Evolutionary conservation across 352 stramenopile species (phyloP).

Genomic region (Saprolegnia parasitica): DNA sequence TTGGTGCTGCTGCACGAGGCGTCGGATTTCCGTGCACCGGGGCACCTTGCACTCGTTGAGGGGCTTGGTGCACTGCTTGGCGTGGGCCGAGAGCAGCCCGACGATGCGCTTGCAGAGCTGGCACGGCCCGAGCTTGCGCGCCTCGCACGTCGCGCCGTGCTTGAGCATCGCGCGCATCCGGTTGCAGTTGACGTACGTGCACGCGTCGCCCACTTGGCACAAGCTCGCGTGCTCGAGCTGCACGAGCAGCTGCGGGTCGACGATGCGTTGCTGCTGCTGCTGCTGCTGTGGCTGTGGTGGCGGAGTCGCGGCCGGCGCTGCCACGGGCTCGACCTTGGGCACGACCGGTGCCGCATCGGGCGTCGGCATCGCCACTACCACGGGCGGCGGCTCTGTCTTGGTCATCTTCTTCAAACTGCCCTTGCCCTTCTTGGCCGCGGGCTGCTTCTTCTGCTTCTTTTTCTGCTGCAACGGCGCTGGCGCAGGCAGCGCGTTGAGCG

Average conservation of each 20-base stretch:
- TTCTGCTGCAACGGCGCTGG: slow-evolving; percentile 9
- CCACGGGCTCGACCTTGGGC: neutral
- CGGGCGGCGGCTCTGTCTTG: neutral
- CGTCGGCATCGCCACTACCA: neutral
- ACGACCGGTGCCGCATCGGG: slow-evolving; percentile 34
- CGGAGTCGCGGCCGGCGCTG: slow-evolving; percentile 1
- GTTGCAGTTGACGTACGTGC: slow-evolving; percentile 81
- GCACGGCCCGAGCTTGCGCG: slow-evolving; percentile 72
- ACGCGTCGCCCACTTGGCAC: slow-evolving; percentile 54
- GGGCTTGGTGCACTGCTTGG: slow-evolving; percentile 73
- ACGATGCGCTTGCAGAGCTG: slow-evolving; percentile 85
- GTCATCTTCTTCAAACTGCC: neutral
- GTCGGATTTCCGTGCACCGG: slow-evolving; percentile 78
- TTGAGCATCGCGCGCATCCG: slow-evolving; percentile 87
- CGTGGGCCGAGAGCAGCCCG: slow-evolving; percentile 73
- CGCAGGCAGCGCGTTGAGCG: slow-evolving; percentile 33
- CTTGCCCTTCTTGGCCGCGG: neutral
- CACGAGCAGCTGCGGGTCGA: slow-evolving; percentile 80
- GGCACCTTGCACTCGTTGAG: slow-evolving; percentile 75
- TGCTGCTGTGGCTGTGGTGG: neutral
- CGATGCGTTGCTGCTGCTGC: slow-evolving; percentile 78
- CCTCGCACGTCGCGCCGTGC: slow-evolving; percentile 79
- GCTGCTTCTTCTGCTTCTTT: slow-evolving; percentile 10
- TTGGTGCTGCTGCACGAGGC: slow-evolving; percentile 67
- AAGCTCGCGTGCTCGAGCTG: slow-evolving; percentile 81